phyloP scores from a whole-genome alignment of 371 early-diverging fungal genomes.

The Mucor racemosus region DNA sequence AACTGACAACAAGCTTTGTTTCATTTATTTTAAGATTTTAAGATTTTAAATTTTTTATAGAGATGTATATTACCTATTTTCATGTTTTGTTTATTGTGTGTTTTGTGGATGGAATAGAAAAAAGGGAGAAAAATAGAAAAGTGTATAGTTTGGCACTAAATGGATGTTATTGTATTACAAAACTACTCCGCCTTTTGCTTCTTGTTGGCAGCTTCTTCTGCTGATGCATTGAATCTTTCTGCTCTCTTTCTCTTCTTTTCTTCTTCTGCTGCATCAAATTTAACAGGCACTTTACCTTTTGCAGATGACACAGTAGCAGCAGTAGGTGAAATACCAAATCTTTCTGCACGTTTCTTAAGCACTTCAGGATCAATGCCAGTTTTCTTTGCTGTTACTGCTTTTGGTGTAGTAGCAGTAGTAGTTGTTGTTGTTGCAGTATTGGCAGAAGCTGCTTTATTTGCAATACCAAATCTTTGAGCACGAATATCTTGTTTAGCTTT shows the following conservation, averaged over 20 bases:
- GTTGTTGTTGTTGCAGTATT: too few species aligned
- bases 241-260: conserved; percentile 73
- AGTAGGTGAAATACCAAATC: conserved; percentile 44
- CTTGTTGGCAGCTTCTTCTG: conserved; percentile 33
- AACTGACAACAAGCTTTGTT: conserved; percentile 56
- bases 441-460: conserved; percentile 2
- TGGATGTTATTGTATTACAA: not conserved
- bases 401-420: not conserved
- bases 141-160: not conserved
- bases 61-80: conserved; percentile 15
- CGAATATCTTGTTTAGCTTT: conserved; percentile 46
- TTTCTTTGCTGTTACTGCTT: not conserved
- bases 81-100: conserved; percentile 9
- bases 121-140: not conserved
- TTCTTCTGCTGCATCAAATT: conserved; percentile 56
- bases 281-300: conserved; percentile 21
- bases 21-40: not conserved
- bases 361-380: conserved; percentile 49
- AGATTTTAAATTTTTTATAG: not conserved
- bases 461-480: conserved; percentile 46
- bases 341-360: conserved; percentile 55
- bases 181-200: conserved; percentile 28
- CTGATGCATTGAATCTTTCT: conserved; percentile 52
- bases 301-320: conserved; percentile 1
- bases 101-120: not conserved